phyloP scores from a whole-genome alignment of 2,329 filamentous ascomycete genomes.

The Myriosclerotinia scirpicola region DNA sequence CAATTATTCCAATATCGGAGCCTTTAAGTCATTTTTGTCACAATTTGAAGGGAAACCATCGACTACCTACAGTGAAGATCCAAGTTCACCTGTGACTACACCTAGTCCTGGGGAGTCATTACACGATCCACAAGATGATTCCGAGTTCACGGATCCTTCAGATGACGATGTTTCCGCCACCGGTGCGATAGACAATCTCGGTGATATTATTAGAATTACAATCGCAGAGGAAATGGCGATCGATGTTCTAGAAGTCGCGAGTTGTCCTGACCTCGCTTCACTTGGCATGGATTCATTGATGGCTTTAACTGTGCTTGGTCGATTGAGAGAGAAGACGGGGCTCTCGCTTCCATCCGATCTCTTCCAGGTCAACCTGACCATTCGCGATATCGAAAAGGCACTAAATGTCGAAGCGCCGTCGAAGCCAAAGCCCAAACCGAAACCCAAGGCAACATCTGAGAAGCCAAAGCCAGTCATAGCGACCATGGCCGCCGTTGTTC shows the following conservation, averaged over 20 bases:
- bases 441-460: slow-evolving; percentile 26
- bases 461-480: slow-evolving; percentile 30
- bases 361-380: slow-evolving; percentile 59
- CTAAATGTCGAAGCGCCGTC: slow-evolving; percentile 50
- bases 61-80: slow-evolving; percentile 20
- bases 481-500: slow-evolving; percentile 46
- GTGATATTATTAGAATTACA: slow-evolving; percentile 60
- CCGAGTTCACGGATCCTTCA: slow-evolving; percentile 40
- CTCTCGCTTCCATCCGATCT: slow-evolving; percentile 59
- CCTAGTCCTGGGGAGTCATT: slow-evolving; percentile 16
- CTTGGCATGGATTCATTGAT: slow-evolving; percentile 61
- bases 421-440: slow-evolving; percentile 33
- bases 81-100: slow-evolving; percentile 18
- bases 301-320: slow-evolving; percentile 55
- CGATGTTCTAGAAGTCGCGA: slow-evolving; percentile 61
- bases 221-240: slow-evolving; percentile 72
- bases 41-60: slow-evolving; percentile 42
- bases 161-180: slow-evolving; percentile 54
- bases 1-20: slow-evolving; percentile 54
- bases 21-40: slow-evolving; percentile 46
- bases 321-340: slow-evolving; percentile 55
- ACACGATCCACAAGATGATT: slow-evolving; percentile 41
- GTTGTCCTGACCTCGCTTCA: slow-evolving; percentile 54
- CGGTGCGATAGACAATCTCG: slow-evolving; percentile 49
- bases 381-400: slow-evolving; percentile 64